Conservation (phyloP, 2,329 filamentous ascomycete genomes). For the Colletotrichum tabaci region DNA sequence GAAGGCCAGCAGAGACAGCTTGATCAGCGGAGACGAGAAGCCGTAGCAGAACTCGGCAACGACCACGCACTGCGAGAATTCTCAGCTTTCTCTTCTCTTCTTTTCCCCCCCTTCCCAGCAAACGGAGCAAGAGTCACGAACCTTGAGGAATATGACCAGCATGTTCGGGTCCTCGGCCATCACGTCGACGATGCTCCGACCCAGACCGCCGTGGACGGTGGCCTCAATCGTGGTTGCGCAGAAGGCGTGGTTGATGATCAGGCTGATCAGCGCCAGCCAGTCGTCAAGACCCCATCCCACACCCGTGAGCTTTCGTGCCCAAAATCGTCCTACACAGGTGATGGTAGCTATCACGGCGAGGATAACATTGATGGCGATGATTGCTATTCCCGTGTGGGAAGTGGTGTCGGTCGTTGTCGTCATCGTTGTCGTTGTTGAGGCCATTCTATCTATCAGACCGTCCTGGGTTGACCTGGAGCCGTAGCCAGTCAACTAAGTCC, state of each 20-base stretch:
- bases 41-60: constrained; percentile 39
- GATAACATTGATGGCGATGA: constrained; percentile 29
- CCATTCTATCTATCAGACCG: not conserved
- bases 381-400: not conserved
- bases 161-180: constrained; percentile 26
- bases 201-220: constrained; percentile 16
- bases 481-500: constrained; percentile 1
- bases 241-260: constrained; percentile 21
- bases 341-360: constrained; percentile 26
- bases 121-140: not conserved
- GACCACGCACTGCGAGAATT: not conserved
- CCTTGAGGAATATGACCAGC: constrained; percentile 18
- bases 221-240: constrained; percentile 12
- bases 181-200: constrained; percentile 16
- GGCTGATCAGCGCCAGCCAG: constrained; percentile 22
- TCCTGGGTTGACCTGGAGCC: not conserved
- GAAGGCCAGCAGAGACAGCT: constrained; percentile 24
- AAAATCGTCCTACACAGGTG: constrained; percentile 21
- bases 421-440: constrained; percentile 15
- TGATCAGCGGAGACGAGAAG: constrained; percentile 17
- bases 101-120: too few species aligned
- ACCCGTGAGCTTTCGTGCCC: constrained; percentile 31
- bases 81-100: not conserved
- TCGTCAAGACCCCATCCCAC: constrained; percentile 26
- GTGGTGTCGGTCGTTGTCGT: not conserved